phyloP scores from a whole-genome alignment of 176 grass and related monocot species.

The Microstegium vimineum region DNA sequence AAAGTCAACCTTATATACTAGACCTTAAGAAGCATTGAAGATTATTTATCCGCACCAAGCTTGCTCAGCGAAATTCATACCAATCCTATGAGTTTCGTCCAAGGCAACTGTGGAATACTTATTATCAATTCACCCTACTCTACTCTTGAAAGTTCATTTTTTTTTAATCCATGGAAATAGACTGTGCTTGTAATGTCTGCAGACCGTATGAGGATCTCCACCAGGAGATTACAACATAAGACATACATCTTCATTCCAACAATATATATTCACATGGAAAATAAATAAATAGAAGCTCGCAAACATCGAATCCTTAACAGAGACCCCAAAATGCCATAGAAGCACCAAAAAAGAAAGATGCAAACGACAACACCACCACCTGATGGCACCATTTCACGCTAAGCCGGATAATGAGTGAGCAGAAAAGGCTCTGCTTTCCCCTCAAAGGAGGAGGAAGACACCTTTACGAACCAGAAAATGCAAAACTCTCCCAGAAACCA shows the following conservation, averaged over 20 bases:
- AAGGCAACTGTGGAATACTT: neutral
- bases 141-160: neutral
- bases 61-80: neutral
- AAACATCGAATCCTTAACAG: neutral
- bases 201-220: neutral
- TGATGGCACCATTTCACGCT: conserved; percentile 24
- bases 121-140: neutral
- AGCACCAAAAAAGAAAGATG: neutral
- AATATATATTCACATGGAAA: neutral
- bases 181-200: neutral
- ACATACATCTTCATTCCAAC: neutral
- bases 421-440: conserved; percentile 33
- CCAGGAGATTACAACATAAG: neutral
- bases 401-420: neutral
- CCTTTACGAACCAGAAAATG: conserved; percentile 31
- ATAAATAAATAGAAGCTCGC: neutral
- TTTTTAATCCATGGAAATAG: neutral
- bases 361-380: conserved; percentile 19
- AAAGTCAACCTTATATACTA: neutral
- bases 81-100: neutral
- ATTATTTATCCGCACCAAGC: neutral
- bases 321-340: neutral
- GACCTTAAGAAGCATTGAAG: neutral
- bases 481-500: neutral
- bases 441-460: conserved; percentile 16